phyloP scores from a whole-genome alignment of 1,284 basidiomycete genomes.

The Nidula niveotomentosa region DNA sequence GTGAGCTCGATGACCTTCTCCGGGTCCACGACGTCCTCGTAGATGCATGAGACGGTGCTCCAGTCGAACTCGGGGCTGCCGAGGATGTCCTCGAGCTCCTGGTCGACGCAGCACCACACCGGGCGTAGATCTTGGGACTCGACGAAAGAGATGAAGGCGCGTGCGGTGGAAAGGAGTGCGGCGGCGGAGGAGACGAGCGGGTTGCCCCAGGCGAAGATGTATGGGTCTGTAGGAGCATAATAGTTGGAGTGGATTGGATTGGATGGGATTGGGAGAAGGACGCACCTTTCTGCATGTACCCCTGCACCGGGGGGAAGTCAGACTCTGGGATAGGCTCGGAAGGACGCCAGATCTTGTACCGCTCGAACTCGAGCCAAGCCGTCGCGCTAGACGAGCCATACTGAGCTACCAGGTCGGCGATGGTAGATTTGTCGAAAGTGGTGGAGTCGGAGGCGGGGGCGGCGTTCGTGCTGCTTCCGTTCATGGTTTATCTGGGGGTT shows the following conservation, averaged over 20 bases:
- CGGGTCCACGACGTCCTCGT: slow-evolving; percentile 41
- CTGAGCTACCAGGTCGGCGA: slow-evolving; percentile 35
- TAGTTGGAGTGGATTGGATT: not conserved
- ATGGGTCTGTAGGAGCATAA: slow-evolving; percentile 19
- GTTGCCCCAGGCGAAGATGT: slow-evolving; percentile 46
- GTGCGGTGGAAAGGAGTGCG: slow-evolving; percentile 30
- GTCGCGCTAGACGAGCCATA: slow-evolving; percentile 42
- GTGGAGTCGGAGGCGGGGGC: slow-evolving; percentile 1
- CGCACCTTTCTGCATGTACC: slow-evolving; percentile 29
- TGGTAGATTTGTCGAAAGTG: slow-evolving; percentile 23
- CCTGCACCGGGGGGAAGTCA: slow-evolving; percentile 41
- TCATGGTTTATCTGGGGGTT: too few species aligned
- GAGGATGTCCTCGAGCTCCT: slow-evolving; percentile 33
- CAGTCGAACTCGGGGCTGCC: slow-evolving; percentile 28
- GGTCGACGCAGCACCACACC: slow-evolving; percentile 43
- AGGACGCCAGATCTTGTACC: slow-evolving; percentile 42
- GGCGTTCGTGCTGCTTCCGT: too few species aligned
- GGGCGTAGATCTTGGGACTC: slow-evolving; percentile 27
- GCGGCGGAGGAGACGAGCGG: slow-evolving; percentile 38
- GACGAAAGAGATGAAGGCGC: slow-evolving; percentile 34
- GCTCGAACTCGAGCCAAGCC: slow-evolving; percentile 44
- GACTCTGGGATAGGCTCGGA: slow-evolving; percentile 29
- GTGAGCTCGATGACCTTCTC: slow-evolving; percentile 36
- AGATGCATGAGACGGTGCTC: slow-evolving; percentile 42
- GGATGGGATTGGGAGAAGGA: slow-evolving; percentile 1